Base-by-base conservation (phyloP, 192 early-diverging fungal species). In the Ambispora gerdemannii region DNA sequence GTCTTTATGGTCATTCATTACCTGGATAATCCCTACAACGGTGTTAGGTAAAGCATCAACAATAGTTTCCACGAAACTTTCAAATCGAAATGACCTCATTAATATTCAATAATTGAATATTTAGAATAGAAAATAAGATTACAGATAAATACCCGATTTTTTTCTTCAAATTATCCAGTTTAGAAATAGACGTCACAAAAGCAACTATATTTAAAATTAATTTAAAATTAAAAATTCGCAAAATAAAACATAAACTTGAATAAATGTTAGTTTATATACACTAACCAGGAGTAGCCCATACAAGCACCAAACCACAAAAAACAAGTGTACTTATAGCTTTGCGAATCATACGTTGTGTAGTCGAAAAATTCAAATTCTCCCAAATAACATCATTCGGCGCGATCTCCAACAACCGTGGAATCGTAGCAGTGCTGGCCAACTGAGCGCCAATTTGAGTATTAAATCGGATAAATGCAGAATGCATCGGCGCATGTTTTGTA, bases 391-490 rank as follows among this genome's bases (percentile, higher is more conserved):
- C 91, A 28, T 84, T 63, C 0, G 90, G 87, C 50, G 88, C 70
- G 7, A 95, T 86, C 43, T 87, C 81, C 4, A 82, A 75, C 20
- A 90, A 82, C 20, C 83, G 78, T 10, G 85, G 87, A 15, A 91
- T 72, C 0, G 91, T 79, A 0, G 79, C 78, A 52, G 88, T 86
- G 13, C 86, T 84, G 19, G 93, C 93, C 77, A 92, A 86, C 35
- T 96, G 93, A 0, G 94, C 88, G 0, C 87, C 85, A 30, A 90
- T 80, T 53, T 89, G 85, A 53, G 81, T 76, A 53, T 86, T 82
- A 74, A 96, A 96, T 75, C 91, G 83, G 19, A 96, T 84, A 76
- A 96, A 92, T 3, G 92, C 93, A 28, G 91, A 88, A 24, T 85
- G 82, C 62, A 83, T 67, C 13, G 79, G 76, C 20, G 58, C 63